phyloP scores from a whole-genome alignment of 495 filamentous ascomycete species.

The Annulohypoxylon stygium region DNA sequence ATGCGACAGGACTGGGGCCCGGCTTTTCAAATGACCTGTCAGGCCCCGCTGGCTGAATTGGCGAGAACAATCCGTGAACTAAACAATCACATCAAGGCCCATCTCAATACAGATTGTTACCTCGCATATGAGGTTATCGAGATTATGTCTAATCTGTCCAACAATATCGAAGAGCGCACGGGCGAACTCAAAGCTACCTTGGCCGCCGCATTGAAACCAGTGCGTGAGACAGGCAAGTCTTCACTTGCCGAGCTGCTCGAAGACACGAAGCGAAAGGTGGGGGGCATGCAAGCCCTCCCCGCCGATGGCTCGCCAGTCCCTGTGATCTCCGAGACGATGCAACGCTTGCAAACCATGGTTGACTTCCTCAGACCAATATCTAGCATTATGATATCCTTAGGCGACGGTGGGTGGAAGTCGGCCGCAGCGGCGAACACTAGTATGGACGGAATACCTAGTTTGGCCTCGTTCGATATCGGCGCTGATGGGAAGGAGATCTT shows the following conservation, averaged over 20 bases:
- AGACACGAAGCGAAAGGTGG: constrained; percentile 80
- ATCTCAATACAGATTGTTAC: constrained; percentile 93
- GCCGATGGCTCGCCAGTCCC: constrained; percentile 83
- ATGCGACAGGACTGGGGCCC: constrained; percentile 83
- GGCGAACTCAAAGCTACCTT: constrained; percentile 88
- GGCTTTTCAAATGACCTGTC: constrained; percentile 81
- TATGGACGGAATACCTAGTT: constrained; percentile 74
- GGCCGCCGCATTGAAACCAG: constrained; percentile 85
- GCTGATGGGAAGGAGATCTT: constrained; percentile 92
- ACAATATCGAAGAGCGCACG: constrained; percentile 81
- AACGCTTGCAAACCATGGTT: constrained; percentile 85
- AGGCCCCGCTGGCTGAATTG: constrained; percentile 80
- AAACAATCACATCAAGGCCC: constrained; percentile 86
- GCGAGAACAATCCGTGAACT: constrained; percentile 88
- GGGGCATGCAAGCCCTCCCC: constrained; percentile 73
- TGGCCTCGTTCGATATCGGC: constrained; percentile 85
- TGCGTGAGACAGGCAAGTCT: constrained; percentile 90
- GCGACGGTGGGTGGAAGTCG: constrained; percentile 89
- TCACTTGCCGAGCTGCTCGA: constrained; percentile 88
- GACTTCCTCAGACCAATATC: constrained; percentile 88
- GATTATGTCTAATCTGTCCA: constrained; percentile 84
- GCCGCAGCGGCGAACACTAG: constrained; percentile 60
- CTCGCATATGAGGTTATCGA: constrained; percentile 96
- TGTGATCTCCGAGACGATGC: constrained; percentile 86
- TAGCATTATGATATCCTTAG: constrained; percentile 89